Evolutionary conservation across 805 yeast species (phyloP).

Genomic region (Nakazawaea holstii): DNA sequence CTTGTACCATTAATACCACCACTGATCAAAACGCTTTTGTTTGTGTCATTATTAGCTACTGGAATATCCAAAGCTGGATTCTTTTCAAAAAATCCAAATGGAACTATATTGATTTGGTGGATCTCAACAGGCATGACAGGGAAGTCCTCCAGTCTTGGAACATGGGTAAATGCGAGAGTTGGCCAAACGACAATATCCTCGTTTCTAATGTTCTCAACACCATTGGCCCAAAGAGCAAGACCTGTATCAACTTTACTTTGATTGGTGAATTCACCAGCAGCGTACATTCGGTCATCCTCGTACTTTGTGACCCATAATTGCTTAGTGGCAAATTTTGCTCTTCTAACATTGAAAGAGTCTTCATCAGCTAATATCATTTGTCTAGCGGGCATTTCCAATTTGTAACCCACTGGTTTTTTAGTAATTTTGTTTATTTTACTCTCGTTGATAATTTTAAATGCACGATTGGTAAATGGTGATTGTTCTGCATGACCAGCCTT

Average conservation of each 20-base stretch:
- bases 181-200: conserved; percentile 78
- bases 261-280: conserved; percentile 85
- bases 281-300: conserved; percentile 63
- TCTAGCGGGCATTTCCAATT: conserved; percentile 66
- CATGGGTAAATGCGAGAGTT: conserved; percentile 75
- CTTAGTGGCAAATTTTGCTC: conserved; percentile 73
- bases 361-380: conserved; percentile 68
- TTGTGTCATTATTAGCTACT: conserved; percentile 59
- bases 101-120: conserved; percentile 60
- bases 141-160: conserved; percentile 82
- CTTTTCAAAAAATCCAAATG: conserved; percentile 68
- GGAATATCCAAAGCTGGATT: conserved; percentile 81
- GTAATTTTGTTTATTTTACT: conserved; percentile 63
- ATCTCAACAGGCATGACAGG: conserved; percentile 88
- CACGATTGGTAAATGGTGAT: conserved; percentile 70
- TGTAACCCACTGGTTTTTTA: conserved; percentile 71
- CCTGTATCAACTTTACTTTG: conserved; percentile 72
- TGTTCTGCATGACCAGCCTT: conserved; percentile 69
- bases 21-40: conserved; percentile 48
- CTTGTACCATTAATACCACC: conserved; percentile 17
- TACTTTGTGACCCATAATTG: conserved; percentile 82
- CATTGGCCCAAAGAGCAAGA: conserved; percentile 64
- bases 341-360: conserved; percentile 57
- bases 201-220: conserved; percentile 63
- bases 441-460: conserved; percentile 72